phyloP scores from a whole-genome alignment of 2,329 filamentous ascomycete species.

The Nothomitra cinnamomea region DNA sequence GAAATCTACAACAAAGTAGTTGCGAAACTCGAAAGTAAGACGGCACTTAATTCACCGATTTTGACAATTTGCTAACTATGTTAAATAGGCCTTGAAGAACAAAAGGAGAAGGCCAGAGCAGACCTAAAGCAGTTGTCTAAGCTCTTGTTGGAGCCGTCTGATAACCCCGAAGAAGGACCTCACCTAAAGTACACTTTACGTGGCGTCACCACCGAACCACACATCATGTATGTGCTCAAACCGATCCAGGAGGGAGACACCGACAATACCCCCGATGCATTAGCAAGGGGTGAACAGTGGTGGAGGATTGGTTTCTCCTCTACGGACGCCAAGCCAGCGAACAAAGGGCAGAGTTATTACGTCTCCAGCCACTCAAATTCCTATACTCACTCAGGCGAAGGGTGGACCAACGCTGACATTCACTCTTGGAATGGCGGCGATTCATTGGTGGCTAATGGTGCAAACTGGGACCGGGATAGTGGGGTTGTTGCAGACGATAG shows the following conservation, averaged over 20 bases:
- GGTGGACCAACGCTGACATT: background rate
- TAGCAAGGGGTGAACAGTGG: constrained; percentile 29
- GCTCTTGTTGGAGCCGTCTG: constrained; percentile 27
- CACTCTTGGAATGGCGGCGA: background rate
- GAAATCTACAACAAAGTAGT: constrained; percentile 9
- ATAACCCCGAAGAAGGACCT: constrained; percentile 23
- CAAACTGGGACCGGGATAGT: constrained; percentile 3
- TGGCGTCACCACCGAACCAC: constrained; percentile 39
- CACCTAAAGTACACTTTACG: constrained; percentile 36
- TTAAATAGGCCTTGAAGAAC: constrained; percentile 24
- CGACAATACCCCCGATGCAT: constrained; percentile 12
- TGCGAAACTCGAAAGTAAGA: constrained; percentile 18
- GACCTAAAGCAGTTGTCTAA: constrained; percentile 27
- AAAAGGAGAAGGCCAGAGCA: constrained; percentile 24
- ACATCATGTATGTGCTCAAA: constrained; percentile 38
- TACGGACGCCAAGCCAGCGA: constrained; percentile 23
- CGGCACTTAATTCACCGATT: constrained; percentile 7
- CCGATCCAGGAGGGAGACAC: constrained; percentile 18
- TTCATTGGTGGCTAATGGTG: background rate
- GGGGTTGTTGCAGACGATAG: background rate
- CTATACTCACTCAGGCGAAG: background rate
- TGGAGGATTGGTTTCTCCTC: constrained; percentile 36
- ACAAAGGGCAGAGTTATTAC: constrained; percentile 14
- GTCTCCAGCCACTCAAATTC: constrained; percentile 4
- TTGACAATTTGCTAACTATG: constrained; percentile 1